Evolutionary conservation across 2,329 filamentous ascomycete genomes (phyloP).

Genomic region (Leptodontidium sp.): DNA sequence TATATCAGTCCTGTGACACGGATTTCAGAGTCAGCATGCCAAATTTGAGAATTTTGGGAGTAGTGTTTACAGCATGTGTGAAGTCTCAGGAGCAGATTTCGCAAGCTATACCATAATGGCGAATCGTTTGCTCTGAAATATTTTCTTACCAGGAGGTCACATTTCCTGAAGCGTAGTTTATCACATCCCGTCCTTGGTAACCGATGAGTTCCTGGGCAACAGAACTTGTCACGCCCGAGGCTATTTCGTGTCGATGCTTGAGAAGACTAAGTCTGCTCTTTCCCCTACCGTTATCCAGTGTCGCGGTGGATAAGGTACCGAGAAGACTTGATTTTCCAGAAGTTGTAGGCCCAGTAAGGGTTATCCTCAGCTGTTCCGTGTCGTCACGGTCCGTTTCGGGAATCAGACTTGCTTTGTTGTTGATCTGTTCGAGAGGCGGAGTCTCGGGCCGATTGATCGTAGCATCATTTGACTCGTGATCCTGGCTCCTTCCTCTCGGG

Average conservation of each 20-base stretch:
- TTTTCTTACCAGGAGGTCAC: slow-evolving; percentile 74
- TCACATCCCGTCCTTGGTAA: slow-evolving; percentile 68
- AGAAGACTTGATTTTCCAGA: slow-evolving; percentile 93
- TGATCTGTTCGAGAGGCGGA: slow-evolving; percentile 2
- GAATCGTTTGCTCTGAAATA: not conserved
- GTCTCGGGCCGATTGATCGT: slow-evolving; percentile 13
- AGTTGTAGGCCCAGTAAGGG: slow-evolving; percentile 86
- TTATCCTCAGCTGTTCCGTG: slow-evolving; percentile 80
- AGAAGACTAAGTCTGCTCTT: slow-evolving; percentile 88
- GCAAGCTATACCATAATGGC: not conserved
- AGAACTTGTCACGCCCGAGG: slow-evolving; percentile 90
- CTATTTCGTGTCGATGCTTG: slow-evolving; percentile 92
- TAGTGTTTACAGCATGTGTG: not conserved
- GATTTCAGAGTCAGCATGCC: not conserved
- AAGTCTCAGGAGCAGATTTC: not conserved
- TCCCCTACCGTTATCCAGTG: slow-evolving; percentile 89
- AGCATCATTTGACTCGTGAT: not conserved
- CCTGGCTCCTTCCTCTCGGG: slow-evolving; percentile 37
- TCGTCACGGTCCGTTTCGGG: slow-evolving; percentile 21
- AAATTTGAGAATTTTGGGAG: not conserved
- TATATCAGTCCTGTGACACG: slow-evolving; percentile 78
- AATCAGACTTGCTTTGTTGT: not conserved
- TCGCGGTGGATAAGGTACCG: slow-evolving; percentile 86
- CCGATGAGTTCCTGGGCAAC: slow-evolving; percentile 94
- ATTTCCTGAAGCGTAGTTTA: slow-evolving; percentile 88